A percentile compares a stretch with the other conserved stretches of the same genome.
phyloP scores from a whole-genome alignment of 768 basidiomycete genomes.

The Lyophyllum decastes region DNA sequence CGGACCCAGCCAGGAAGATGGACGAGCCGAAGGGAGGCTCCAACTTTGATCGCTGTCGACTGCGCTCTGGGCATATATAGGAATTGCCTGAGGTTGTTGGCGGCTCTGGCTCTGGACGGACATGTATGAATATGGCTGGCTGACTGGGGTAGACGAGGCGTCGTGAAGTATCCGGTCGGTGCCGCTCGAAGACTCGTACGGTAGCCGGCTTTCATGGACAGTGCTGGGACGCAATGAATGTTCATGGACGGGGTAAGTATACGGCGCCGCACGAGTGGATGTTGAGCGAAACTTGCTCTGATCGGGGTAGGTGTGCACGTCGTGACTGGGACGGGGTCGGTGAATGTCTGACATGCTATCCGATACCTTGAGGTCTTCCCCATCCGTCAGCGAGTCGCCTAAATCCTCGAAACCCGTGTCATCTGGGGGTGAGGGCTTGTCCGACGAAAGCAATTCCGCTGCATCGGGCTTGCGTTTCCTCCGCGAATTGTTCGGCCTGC shows the following conservation, averaged over 20 bases:
- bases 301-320: slow-evolving; percentile 24
- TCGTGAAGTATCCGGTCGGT: slow-evolving; percentile 6
- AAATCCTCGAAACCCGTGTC: slow-evolving; percentile 33
- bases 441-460: slow-evolving; percentile 25
- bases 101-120: slow-evolving; percentile 8
- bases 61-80: slow-evolving; percentile 7
- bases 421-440: slow-evolving; percentile 29
- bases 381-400: slow-evolving; percentile 37
- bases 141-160: background rate
- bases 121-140: slow-evolving; percentile 5
- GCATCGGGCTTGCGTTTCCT: slow-evolving; percentile 48
- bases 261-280: slow-evolving; percentile 25
- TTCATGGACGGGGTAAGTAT: slow-evolving; percentile 10
- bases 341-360: slow-evolving; percentile 23
- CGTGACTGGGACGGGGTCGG: slow-evolving; percentile 28
- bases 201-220: slow-evolving; percentile 5
- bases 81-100: slow-evolving; percentile 6
- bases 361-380: slow-evolving; percentile 28
- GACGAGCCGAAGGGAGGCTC: slow-evolving; percentile 6
- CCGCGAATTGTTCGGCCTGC: slow-evolving; percentile 85
- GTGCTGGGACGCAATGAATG: background rate
- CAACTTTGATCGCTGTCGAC: slow-evolving; percentile 6
- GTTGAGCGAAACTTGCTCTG: slow-evolving; percentile 27
- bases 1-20: slow-evolving; percentile 16
- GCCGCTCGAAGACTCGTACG: slow-evolving; percentile 1